A percentile compares a stretch with the other conserved stretches of the same genome.
Conservation (phyloP, 371 early-diverging fungal genomes). For the Lichtheimia ornata region DNA sequence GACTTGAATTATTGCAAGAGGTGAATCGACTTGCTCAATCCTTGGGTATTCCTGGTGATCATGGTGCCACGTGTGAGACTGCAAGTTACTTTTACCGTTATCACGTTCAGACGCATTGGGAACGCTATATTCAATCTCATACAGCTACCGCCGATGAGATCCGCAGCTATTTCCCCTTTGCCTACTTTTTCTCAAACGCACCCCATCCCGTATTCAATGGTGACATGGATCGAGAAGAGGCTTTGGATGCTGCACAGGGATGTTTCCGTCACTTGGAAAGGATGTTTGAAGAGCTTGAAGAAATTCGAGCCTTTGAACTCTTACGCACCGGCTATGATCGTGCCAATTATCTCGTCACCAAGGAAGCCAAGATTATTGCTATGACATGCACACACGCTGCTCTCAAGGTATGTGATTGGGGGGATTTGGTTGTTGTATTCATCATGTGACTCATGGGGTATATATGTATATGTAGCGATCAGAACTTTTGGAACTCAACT, state of each 20-base stretch:
- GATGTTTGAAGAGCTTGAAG: slow-evolving; percentile 75
- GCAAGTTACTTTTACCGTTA: slow-evolving; percentile 85
- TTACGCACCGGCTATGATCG: slow-evolving; percentile 79
- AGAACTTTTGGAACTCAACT: slow-evolving; percentile 83
- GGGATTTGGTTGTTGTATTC: too few species aligned
- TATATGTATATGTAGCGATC: slow-evolving; percentile 49
- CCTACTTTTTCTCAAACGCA: slow-evolving; percentile 71
- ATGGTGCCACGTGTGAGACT: slow-evolving; percentile 92
- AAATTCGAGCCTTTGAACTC: slow-evolving; percentile 91
- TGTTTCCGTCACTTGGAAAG: slow-evolving; percentile 80
- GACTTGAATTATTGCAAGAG: slow-evolving; percentile 70
- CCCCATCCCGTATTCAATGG: slow-evolving; percentile 74
- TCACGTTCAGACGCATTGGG: slow-evolving; percentile 81
- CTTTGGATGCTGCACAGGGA: slow-evolving; percentile 65
- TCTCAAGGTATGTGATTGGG: slow-evolving; percentile 49
- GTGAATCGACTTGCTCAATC: slow-evolving; percentile 79
- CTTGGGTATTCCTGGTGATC: slow-evolving; percentile 74
- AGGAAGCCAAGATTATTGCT: slow-evolving; percentile 94
- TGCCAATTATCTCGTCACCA: slow-evolving; percentile 87
- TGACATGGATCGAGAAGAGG: slow-evolving; percentile 43
- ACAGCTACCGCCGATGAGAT: slow-evolving; percentile 24
- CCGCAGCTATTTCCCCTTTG: slow-evolving; percentile 78
- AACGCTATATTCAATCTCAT: slow-evolving; percentile 50
- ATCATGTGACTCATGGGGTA: not conserved
- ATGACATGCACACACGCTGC: slow-evolving; percentile 97